Evolutionary conservation across 2,329 filamentous ascomycete species (phyloP).

Genomic region (Aspergillus tanneri): DNA sequence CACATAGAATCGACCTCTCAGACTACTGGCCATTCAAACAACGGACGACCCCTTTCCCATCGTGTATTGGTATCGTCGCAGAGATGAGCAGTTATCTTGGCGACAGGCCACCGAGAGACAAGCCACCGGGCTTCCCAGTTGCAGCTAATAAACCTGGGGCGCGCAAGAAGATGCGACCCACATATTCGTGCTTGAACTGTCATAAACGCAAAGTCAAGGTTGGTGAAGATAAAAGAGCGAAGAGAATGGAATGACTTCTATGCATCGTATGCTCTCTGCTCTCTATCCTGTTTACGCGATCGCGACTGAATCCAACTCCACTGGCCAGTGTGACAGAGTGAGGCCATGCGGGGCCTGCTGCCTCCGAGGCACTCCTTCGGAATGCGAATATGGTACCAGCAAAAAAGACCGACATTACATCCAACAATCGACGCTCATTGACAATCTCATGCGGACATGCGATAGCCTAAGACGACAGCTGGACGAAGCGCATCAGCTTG

Average conservation of each 20-base stretch:
- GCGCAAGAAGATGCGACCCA: conserved; percentile 30
- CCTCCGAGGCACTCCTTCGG: conserved; percentile 29
- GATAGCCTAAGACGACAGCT: conserved; percentile 23
- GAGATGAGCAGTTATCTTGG: conserved; percentile 5
- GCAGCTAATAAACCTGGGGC: conserved; percentile 12
- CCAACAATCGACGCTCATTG: conserved; percentile 29
- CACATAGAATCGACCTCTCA: background rate
- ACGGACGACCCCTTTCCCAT: background rate
- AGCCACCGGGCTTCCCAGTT: background rate
- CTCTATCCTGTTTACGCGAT: no score
- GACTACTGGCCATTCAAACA: background rate
- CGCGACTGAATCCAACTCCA: background rate
- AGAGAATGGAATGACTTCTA: no score
- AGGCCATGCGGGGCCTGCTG: conserved; percentile 34
- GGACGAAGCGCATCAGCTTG: conserved; percentile 17
- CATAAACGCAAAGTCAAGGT: conserved; percentile 38
- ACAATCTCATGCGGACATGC: conserved; percentile 24
- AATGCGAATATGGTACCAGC: conserved; percentile 33
- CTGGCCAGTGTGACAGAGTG: conserved; percentile 30
- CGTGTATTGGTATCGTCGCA: background rate
- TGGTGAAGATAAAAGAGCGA: no score
- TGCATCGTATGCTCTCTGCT: no score
- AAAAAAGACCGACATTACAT: conserved; percentile 33
- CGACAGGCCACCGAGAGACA: conserved; percentile 2
- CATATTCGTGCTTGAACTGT: conserved; percentile 32